Conservation (phyloP, 208 protist species). For the Acanthamoeba healyi region DNA sequence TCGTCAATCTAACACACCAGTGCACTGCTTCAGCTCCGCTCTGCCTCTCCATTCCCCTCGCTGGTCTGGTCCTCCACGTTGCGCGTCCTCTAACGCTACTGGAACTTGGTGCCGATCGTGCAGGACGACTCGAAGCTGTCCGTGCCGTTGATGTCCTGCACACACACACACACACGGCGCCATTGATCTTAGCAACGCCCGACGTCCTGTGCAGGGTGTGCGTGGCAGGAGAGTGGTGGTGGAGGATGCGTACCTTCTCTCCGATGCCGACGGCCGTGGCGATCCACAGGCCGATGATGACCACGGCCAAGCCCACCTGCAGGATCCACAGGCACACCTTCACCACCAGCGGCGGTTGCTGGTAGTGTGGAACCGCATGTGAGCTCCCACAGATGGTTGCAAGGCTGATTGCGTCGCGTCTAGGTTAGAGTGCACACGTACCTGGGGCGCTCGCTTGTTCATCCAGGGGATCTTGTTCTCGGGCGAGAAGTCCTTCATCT, state of each 20-base stretch:
- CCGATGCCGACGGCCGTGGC: slow-evolving; percentile 59
- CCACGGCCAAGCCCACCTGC: background rate
- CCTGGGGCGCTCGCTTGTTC: background rate
- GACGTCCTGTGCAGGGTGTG: too few species aligned
- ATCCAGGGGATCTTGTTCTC: slow-evolving; percentile 70
- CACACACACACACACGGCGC: background rate
- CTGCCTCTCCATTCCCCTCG: too few species aligned
- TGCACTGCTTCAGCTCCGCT: too few species aligned
- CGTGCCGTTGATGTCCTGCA: background rate
- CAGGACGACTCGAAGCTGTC: background rate
- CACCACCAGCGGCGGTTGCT: slow-evolving; percentile 32
- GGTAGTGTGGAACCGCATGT: too few species aligned
- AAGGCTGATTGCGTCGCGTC: too few species aligned
- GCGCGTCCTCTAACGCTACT: too few species aligned
- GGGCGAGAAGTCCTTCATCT: slow-evolving; percentile 33
- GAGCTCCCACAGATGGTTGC: background rate
- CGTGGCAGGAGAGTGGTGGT: too few species aligned
- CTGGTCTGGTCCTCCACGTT: too few species aligned
- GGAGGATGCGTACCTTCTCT: slow-evolving; percentile 34
- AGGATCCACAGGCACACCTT: slow-evolving; percentile 41
- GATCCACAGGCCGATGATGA: slow-evolving; percentile 54
- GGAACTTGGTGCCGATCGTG: background rate
- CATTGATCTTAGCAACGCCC: too few species aligned
- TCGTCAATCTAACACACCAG: too few species aligned
- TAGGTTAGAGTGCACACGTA: background rate